Base-by-base conservation (phyloP, 2,329 filamentous ascomycete genomes). In the Xylaria multiplex region DNA sequence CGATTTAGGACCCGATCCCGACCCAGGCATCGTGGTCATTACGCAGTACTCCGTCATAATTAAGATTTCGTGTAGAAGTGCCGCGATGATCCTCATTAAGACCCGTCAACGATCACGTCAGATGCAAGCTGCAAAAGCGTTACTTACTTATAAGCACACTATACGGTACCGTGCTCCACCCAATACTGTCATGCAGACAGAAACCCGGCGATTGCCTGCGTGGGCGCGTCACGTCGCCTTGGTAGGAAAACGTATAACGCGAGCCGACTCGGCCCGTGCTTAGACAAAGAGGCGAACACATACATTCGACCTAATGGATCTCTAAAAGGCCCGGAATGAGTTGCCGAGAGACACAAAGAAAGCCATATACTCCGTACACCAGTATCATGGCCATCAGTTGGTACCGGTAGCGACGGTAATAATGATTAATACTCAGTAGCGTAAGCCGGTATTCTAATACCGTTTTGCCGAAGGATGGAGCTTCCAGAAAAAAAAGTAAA, bases 81-180 rank as follows among this genome's bases (percentile, higher is more conserved):
- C 59, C 64, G 59, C 48, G 64, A 59, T 55, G 64, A 59, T 66
- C 64, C 46, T 62, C 49, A 66, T 63, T 54, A 59, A 55, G 19
- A 52, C 42, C 35, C 13, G 19, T 32, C 35, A 50, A 37, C 22
- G 52, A 66, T 66, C 59, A 66, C 64, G 64, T 66, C 64, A 66
- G 59, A 62, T 42, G 30, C 57, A n/a, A 65, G 58, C 46, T 54
- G 40, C 63, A 13, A 53, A 6, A 32, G 27, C 43, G 52, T 61
- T 49, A 24, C 8, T 35, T 50, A 46, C 43, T 11, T 50, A 50
- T 30, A 14, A 35, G 37, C 13, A 40, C 37, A 40, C 40, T 48
- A 53, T 35, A 57, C 24, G 22, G 22, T 52, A 40, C 50, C 2
- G 14, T 46, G 52, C 27, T 57, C 57, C 45, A 8, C 42, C 48